Evolutionary conservation across 2,329 filamentous ascomycete species (phyloP), one percentile per base, ranked within the genome.

Genomic region (Hypoxylon sp.): DNA sequence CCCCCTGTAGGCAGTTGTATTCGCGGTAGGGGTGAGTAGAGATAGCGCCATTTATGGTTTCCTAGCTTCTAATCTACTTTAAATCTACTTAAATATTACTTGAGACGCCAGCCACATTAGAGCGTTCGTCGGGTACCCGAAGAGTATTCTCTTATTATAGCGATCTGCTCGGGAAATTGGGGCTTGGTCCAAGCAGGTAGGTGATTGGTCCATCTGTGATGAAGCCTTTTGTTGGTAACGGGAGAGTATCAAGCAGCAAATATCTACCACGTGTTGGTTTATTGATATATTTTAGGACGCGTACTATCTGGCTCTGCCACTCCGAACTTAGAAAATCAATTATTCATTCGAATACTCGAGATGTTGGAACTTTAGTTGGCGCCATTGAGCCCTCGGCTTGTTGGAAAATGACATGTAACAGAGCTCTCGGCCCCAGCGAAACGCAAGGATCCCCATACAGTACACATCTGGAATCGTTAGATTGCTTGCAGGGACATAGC

Each of bases 141-240:
- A 34, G 45, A 32, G 68, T 71, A 71, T 21, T 23, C 30, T 34
- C 28, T 34, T 53, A 53, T 69, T 64, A 71, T 71, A 38, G 53
- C 43, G 68, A 71, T 71, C 68, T 63, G 45, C 68, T 63, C 25
- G 58, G 60, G 63, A 68, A 65, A 69, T 67, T 69, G 65, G 63
- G 65, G 19, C 52, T 51, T 63, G 43, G 32, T 58, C 53, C 30
- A 34, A 52, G 43, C 30, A 48, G 50, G 48, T 23, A 32, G 28
- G 36, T 67, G 65, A 69, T 69, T 71, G 68, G 68, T 30, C 56
- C 9, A 14, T 41, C 43, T 51, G 14, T 59, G 25, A 51, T 34
- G 19, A 52, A 55, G 36, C 56, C 56, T 53, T 60, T 38, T 61
- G 38, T 61, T 58, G 67, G 60, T 51, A 48, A 63, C 67, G 52